A percentile compares a stretch with the other conserved stretches of the same genome.
These are phyloP conservation scores for Silene conica DNA, from an alignment of 148 eudicot genomes.

Conservation along the genomic window DNA sequence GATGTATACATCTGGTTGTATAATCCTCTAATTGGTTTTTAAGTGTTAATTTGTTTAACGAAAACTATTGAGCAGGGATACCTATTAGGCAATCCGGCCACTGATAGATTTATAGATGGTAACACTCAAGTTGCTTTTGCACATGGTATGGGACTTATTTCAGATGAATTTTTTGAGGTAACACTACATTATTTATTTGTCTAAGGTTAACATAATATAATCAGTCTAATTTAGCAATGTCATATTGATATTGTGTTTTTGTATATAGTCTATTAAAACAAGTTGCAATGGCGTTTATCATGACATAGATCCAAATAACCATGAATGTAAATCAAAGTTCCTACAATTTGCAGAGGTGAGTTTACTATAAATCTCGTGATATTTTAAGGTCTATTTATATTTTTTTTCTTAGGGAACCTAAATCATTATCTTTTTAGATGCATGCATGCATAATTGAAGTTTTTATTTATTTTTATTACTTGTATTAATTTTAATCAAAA, in stretches of 20 bases:
- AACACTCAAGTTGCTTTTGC: constrained; percentile 19
- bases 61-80: constrained; percentile 27
- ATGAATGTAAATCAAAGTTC: not conserved
- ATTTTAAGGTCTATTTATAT: not conserved
- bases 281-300: constrained; percentile 26
- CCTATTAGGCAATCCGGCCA: constrained; percentile 28
- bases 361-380: not conserved
- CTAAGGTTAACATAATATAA: not conserved
- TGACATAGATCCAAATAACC: constrained; percentile 4
- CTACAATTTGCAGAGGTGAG: constrained; percentile 7
- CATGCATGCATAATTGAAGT: not conserved
- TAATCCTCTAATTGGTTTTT: too few species aligned
- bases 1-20: too few species aligned
- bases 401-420: not conserved
- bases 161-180: constrained; percentile 30
- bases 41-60: not conserved
- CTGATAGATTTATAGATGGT: constrained; percentile 17
- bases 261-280: constrained; percentile 11
- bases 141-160: constrained; percentile 34
- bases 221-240: not conserved
- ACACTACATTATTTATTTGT: not conserved
- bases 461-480: not conserved
- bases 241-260: not conserved
- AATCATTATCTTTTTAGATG: not conserved
- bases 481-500: not conserved